phyloP scores from a whole-genome alignment of 768 basidiomycete genomes.

The Calvatia gigantea region DNA sequence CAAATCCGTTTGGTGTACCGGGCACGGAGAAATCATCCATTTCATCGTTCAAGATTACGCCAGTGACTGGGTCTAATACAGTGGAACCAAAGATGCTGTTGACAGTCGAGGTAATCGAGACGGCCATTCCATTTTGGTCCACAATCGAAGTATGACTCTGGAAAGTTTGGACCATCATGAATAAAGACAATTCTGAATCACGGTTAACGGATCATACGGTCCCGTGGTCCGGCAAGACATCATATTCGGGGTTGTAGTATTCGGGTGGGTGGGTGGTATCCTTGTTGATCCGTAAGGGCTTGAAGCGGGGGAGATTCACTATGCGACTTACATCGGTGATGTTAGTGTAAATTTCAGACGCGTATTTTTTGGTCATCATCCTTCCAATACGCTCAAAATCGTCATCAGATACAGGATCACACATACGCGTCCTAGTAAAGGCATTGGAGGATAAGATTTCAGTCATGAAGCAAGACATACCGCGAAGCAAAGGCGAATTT shows the following conservation, averaged over 20 bases:
- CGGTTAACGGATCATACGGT: conserved; percentile 49
- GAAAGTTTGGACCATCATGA: background rate
- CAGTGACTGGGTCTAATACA: conserved; percentile 84
- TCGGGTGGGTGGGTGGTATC: conserved; percentile 74
- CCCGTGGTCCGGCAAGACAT: conserved; percentile 78
- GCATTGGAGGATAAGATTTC: background rate
- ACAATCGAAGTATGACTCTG: conserved; percentile 85
- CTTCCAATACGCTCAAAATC: conserved; percentile 51
- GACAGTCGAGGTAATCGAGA: conserved; percentile 83
- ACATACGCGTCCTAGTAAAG: conserved; percentile 66
- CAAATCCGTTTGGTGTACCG: conserved; percentile 80
- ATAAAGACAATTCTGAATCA: background rate
- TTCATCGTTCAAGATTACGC: conserved; percentile 89
- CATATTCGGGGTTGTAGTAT: conserved; percentile 85
- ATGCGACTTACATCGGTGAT: conserved; percentile 68
- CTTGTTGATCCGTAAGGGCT: conserved; percentile 33
- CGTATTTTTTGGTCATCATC: conserved; percentile 70
- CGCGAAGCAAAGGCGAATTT: conserved; percentile 66
- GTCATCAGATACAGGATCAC: conserved; percentile 71
- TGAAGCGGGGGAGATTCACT: background rate
- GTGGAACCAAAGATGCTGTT: conserved; percentile 88
- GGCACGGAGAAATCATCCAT: conserved; percentile 95
- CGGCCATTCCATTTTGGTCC: conserved; percentile 85
- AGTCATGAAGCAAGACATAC: conserved; percentile 22
- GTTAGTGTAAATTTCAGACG: conserved; percentile 54